Base-by-base conservation (phyloP, 352 stramenopile species). In the Phytophthora litchii region DNA sequence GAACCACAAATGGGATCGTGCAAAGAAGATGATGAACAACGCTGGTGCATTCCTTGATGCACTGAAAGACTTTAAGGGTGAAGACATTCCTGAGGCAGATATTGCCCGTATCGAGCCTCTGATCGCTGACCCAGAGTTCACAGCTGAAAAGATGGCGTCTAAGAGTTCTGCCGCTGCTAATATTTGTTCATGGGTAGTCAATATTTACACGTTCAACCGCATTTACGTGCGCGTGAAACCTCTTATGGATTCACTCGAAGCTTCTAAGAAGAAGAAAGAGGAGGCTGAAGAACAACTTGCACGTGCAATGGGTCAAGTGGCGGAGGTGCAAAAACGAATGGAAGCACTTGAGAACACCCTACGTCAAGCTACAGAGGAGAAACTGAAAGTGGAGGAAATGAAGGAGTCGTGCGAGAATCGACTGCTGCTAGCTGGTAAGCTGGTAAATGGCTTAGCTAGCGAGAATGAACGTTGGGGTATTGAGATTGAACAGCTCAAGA, bases 21-120 rank as follows among this genome's bases (percentile, higher is more conserved):
- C 97, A 32, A 99, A 99, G 78, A 97, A 97, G 70, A 99, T 99
- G 97, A 99, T 99, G 97, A 92, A 95, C 62, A 99, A 99, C 64
- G 89, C 98, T 3, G 96, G 97, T 31, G 82, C 89, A 41, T 99
- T 99, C 66, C 86, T 98, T 36, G 89, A 95, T 34, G 78, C 89
- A 17, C 73, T 99, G 13, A 92, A 97, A 54, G 89, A 86, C 5
- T 99, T 98, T 67, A 80, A 79, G 9, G 96, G 96, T 11, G 92
- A 98, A 67, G 88, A 98, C 50, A 99, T 99, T 42, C 93, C 96
- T 0, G 96, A 99, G 58, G 76, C 96, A 7, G 95, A 98, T 60
- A 92, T 99, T 51, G 80, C 73, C 17, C 77, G 94, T 16, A 79
- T 99, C 6, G 89, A 98, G 55, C 91, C 92, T 13, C 86, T 98